Base-by-base conservation (phyloP, 441 rosid genomes). In the Kokia cookei region DNA sequence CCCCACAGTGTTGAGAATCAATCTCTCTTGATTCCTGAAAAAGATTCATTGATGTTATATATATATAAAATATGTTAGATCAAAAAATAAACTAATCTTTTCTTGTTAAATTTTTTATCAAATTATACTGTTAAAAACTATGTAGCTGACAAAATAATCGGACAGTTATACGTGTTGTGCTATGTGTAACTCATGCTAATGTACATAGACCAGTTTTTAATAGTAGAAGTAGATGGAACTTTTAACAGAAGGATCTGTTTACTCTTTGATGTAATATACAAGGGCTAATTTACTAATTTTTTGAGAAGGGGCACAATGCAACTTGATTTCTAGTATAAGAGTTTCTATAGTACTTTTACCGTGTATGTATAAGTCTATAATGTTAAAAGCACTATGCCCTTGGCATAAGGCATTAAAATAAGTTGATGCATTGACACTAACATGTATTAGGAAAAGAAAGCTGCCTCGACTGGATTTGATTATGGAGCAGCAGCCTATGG, bases 401-500 rank as follows among this genome's bases (percentile, higher is more conserved):
- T 14, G 40, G 48, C 13, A 63, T n/a, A 3, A 48, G n/a, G 17
- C 14, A 14, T 48, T 48, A n/a, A 40, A 40, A 29, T 5, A 17
- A 37, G 4, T 35, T 9, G 14, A 35, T 9, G 60, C 72, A 68
- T n/a, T 26, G 5, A 66, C 17, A 65, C 81, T 62, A 68, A 81
- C 83, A 85, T 78, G 78, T 40, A 75, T 59, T 29, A 57, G 15
- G 26, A 60, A 29, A 69, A 29, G 40, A 67, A 35, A 55, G 40
- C 32, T 27, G 15, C 72, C 59, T n/a, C 64, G 53, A 64, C 68
- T 67, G 35, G 70, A 24, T 35, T 43, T 57, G 35, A 69, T 77
- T 77, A 88, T 54, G 84, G 64, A 26, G 89, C 89, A 26, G 89
- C 88, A 78, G 90, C 89, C 87, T 78, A 61, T 0, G 81, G 68